These are phyloP conservation scores for Leucocoprinus sp. DNA, from an alignment of 768 basidiomycete genomes.

Conservation along the genomic window DNA sequence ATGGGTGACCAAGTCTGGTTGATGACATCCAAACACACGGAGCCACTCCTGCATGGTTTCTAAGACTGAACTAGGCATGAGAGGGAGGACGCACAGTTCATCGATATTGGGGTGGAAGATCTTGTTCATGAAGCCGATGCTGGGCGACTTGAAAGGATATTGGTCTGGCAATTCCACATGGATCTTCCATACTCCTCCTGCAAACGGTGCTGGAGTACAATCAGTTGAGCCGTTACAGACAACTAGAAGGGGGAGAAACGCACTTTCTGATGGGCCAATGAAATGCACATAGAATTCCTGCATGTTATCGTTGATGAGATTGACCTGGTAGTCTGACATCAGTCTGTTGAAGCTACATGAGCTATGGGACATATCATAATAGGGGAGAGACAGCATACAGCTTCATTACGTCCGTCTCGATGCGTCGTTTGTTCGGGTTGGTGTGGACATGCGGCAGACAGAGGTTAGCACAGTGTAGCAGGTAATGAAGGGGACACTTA, in stretches of 20 bases:
- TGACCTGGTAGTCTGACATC: conserved; percentile 99
- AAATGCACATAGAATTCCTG: conserved; percentile 98
- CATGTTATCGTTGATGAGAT: conserved; percentile 96
- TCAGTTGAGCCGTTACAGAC: conserved; percentile 5
- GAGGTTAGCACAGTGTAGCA: conserved; percentile 11
- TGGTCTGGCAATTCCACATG: conserved; percentile 98
- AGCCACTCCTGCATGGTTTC: conserved; percentile 83
- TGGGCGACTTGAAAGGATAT: conserved; percentile 98
- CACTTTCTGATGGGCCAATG: conserved; percentile 90
- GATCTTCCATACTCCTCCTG: conserved; percentile 98
- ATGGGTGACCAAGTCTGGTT: conserved; percentile 99
- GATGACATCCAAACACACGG: conserved; percentile 97
- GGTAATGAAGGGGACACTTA: conserved; percentile 8
- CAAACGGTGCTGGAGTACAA: conserved; percentile 71
- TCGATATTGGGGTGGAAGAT: conserved; percentile 99
- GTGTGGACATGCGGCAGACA: conserved; percentile 41
- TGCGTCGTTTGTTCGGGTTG: conserved; percentile 82
- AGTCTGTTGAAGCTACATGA: conserved; percentile 42
- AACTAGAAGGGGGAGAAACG: conserved; percentile 29
- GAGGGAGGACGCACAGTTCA: conserved; percentile 67
- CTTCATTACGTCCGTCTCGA: conserved; percentile 99
- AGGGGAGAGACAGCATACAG: conserved; percentile 46
- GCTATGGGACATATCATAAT: background rate
- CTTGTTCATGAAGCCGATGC: conserved; percentile 99
- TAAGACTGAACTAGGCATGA: too few species aligned